These are phyloP conservation scores for Microcera coccophila DNA, from an alignment of 2,329 filamentous ascomycete genomes.

Conservation along the genomic window DNA sequence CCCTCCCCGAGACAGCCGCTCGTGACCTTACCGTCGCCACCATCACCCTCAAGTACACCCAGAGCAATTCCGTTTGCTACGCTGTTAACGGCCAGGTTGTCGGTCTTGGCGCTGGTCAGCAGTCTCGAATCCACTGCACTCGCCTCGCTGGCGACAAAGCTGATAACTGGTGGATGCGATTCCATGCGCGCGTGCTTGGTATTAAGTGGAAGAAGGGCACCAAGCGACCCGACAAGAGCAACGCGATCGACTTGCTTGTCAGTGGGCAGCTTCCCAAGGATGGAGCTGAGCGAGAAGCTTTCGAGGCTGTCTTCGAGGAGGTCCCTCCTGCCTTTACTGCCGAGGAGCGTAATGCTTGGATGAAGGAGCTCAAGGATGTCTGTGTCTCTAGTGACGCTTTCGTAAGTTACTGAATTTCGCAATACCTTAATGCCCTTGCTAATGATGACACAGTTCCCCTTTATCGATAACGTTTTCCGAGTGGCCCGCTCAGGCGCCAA, in stretches of 20 bases:
- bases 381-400: slow-evolving; percentile 93
- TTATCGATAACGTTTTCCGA: slow-evolving; percentile 96
- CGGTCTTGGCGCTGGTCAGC: slow-evolving; percentile 91
- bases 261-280: slow-evolving; percentile 82
- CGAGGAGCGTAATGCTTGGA: slow-evolving; percentile 83
- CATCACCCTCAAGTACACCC: slow-evolving; percentile 96
- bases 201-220: slow-evolving; percentile 98
- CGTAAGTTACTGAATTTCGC: slow-evolving; percentile 53
- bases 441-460: slow-evolving; percentile 69
- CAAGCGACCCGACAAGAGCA: slow-evolving; percentile 96
- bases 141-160: slow-evolving; percentile 96
- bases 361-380: slow-evolving; percentile 75
- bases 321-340: slow-evolving; percentile 78
- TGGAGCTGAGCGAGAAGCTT: slow-evolving; percentile 79
- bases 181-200: slow-evolving; percentile 81
- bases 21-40: slow-evolving; percentile 92
- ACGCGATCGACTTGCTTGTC: slow-evolving; percentile 93
- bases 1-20: slow-evolving; percentile 74
- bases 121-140: slow-evolving; percentile 98
- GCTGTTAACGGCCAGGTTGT: slow-evolving; percentile 90
- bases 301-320: slow-evolving; percentile 85
- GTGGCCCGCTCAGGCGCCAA: slow-evolving; percentile 84
- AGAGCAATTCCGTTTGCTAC: slow-evolving; percentile 99
- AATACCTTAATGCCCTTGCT: slow-evolving; percentile 10
- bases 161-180: slow-evolving; percentile 99